Evolutionary conservation across 176 grass and related monocot genomes (phyloP), one percentile per base, ranked within the genome.

Genomic region (Melocanna baccifera): DNA sequence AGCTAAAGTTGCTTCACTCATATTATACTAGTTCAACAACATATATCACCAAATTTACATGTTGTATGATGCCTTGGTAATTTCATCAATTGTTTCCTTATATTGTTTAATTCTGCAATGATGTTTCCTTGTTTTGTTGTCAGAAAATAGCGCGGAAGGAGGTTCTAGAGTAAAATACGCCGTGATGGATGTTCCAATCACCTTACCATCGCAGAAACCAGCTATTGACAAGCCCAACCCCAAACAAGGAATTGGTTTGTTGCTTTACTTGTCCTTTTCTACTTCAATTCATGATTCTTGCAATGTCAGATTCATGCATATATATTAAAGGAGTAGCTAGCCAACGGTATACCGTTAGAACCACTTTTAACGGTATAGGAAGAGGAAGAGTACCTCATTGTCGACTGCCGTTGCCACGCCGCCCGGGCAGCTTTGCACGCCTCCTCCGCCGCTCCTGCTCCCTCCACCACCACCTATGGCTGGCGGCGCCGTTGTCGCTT

Each of bases 221-320:
- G 84, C 79, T 66, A 73, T 47, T 59, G 96, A 98, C 67, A 98
- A 98, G 83, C 96, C 96, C 75, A 98, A 95, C 84, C 93, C 96
- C 43, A 98, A 95, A 80, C 96, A 95, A 84, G 96, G 96, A 78
- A 92, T 98, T 66, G 93, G 93, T 98, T 71, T 92, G 93, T 73
- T 64, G 53, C 59, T 76, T 67, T 78, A 58, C 69, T n/a, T 62
- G 9, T 66, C 39, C 57, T 81, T 71, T 65, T 28, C 56, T 53
- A 71, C 63, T 55, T 36, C 40, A 75, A 16, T 36, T 61, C 40
- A 85, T 85, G 67, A 48, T 79, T 67, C 62, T 55, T 42, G 14
- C 37, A 45, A 36, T 9, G 63, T 36, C 63, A 13, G 34, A 71
- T 80, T 65, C 25, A 67, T 81, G 13, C 7, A 48, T 59, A 57